Conservation (phyloP, 2,329 filamentous ascomycete genomes). For the Penicillium polonicum region DNA sequence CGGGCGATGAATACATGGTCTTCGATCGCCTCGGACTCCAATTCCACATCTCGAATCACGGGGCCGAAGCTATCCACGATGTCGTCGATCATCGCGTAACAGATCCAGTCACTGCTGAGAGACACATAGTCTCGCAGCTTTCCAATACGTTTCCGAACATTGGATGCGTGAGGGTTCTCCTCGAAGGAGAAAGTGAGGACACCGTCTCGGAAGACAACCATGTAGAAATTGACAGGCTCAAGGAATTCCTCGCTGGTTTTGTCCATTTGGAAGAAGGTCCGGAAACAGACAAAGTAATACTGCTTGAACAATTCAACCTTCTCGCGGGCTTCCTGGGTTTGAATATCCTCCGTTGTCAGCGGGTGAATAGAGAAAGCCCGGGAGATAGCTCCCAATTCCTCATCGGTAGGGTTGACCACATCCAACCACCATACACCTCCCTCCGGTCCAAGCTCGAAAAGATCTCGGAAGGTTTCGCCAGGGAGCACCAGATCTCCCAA, state of each 20-base stretch:
- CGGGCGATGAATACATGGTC: constrained; percentile 92
- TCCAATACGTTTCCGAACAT: constrained; percentile 87
- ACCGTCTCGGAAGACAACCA: constrained; percentile 93
- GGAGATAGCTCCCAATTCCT: constrained; percentile 83
- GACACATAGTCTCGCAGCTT: constrained; percentile 93
- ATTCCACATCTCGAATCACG: constrained; percentile 80
- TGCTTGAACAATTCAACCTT: constrained; percentile 97
- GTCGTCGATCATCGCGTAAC: constrained; percentile 96
- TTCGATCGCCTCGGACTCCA: constrained; percentile 88
- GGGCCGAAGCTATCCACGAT: constrained; percentile 96
- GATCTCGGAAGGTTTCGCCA: constrained; percentile 81
- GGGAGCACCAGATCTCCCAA: constrained; percentile 85
- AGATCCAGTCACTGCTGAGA: constrained; percentile 96
- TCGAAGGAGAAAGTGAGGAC: constrained; percentile 93
- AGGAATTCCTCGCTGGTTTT: constrained; percentile 78
- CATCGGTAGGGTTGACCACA: constrained; percentile 82
- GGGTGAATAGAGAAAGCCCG: constrained; percentile 95
- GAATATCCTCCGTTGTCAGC: constrained; percentile 93
- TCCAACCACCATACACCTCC: constrained; percentile 99
- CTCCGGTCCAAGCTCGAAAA: constrained; percentile 70
- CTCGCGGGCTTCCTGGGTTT: constrained; percentile 90
- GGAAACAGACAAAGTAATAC: constrained; percentile 98
- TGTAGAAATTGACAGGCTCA: constrained; percentile 94
- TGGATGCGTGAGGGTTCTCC: constrained; percentile 79
- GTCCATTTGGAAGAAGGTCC: constrained; percentile 84